phyloP scores from a whole-genome alignment of 768 basidiomycete species.

The Lactarius sanguifluus region DNA sequence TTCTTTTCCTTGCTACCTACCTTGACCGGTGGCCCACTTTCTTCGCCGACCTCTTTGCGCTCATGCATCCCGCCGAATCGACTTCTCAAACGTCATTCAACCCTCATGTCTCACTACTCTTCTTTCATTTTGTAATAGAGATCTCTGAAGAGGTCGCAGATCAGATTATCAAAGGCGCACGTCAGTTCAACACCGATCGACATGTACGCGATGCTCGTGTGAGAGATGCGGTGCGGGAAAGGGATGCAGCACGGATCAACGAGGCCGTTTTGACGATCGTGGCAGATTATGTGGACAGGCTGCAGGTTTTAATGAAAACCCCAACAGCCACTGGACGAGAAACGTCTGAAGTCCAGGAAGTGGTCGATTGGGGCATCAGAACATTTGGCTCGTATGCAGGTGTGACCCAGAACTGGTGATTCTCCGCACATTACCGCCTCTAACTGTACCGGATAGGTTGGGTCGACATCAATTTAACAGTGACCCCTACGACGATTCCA shows the following conservation, averaged over 20 bases:
- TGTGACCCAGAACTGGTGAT: conserved; percentile 44
- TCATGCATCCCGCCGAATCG: conserved; percentile 63
- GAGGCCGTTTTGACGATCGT: conserved; percentile 85
- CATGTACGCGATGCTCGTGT: conserved; percentile 81
- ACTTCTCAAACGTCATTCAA: conserved; percentile 64
- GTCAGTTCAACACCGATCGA: conserved; percentile 65
- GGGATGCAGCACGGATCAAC: conserved; percentile 84
- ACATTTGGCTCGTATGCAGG: conserved; percentile 94
- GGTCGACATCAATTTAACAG: conserved; percentile 96
- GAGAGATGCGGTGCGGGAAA: conserved; percentile 85
- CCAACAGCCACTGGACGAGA: conserved; percentile 49
- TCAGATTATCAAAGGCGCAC: conserved; percentile 86
- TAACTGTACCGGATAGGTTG: conserved; percentile 60
- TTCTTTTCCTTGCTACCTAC: conserved; percentile 88
- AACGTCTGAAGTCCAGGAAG: conserved; percentile 62
- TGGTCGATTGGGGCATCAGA: conserved; percentile 89
- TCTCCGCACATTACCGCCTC: not conserved
- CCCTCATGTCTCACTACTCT: conserved; percentile 80
- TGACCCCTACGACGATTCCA: conserved; percentile 85
- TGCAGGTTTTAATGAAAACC: conserved; percentile 52
- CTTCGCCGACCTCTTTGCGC: conserved; percentile 73
- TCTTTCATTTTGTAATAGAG: conserved; percentile 90
- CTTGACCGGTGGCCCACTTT: conserved; percentile 83
- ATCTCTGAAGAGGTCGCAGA: conserved; percentile 98
- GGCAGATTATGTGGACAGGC: conserved; percentile 62